phyloP scores from a whole-genome alignment of 768 basidiomycete genomes.

The Strobilomyces confusus region DNA sequence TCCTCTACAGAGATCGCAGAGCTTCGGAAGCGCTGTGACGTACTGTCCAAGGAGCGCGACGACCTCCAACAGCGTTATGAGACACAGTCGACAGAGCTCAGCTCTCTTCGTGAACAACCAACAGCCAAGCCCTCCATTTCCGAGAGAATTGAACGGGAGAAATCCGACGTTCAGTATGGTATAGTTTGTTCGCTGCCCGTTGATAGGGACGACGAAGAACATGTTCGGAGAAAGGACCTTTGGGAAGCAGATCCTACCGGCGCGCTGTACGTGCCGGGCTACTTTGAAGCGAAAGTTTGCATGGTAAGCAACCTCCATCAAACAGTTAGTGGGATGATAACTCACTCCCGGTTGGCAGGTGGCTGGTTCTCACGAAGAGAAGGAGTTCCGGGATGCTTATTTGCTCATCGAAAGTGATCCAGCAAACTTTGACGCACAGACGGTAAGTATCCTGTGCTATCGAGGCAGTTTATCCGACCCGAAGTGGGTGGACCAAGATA shows the following conservation, averaged over 20 bases:
- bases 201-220: background rate
- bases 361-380: background rate
- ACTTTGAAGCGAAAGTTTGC: background rate
- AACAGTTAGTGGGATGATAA: background rate
- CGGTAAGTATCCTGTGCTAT: background rate
- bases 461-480: background rate
- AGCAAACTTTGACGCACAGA: background rate
- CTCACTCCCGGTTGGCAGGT: background rate
- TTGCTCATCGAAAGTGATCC: background rate
- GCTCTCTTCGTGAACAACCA: too few species aligned
- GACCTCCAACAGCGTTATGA: too few species aligned
- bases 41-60: too few species aligned
- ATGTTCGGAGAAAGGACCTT: background rate
- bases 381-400: background rate
- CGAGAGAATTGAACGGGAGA: too few species aligned
- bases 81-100: too few species aligned
- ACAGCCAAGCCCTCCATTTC: too few species aligned
- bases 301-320: background rate
- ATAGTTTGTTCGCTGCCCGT: background rate
- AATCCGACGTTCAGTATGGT: background rate
- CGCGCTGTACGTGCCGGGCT: background rate
- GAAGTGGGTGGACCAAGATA: background rate
- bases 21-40: too few species aligned
- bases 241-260: background rate
- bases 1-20: too few species aligned